Conservation (phyloP, 1,284 basidiomycete genomes). For the Ceratobasidium sp. region DNA sequence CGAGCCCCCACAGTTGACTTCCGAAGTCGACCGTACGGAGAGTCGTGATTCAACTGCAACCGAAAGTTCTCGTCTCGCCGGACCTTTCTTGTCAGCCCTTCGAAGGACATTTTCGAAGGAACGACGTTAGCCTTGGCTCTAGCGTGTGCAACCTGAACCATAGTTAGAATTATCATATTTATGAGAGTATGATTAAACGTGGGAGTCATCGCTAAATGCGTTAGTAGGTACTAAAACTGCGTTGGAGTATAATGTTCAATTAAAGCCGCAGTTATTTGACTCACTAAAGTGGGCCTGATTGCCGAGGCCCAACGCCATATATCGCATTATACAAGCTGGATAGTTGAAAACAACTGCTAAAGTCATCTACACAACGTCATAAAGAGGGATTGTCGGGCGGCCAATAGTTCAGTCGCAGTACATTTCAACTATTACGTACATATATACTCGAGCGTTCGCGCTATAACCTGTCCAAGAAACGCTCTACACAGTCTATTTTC, state of each 20-base stretch:
- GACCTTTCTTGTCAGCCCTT: not conserved
- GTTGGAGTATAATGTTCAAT: no score
- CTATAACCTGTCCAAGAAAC: not conserved
- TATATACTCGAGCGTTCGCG: not conserved
- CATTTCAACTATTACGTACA: slow-evolving; percentile 2
- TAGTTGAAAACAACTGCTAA: no score
- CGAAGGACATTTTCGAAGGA: not conserved
- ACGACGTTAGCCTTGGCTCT: no score
- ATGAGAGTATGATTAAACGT: not conserved
- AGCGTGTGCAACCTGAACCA: no score
- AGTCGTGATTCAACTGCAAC: slow-evolving; percentile 9
- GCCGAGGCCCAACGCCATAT: no score
- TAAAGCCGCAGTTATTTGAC: no score
- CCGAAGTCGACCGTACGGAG: not conserved
- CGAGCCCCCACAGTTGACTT: not conserved
- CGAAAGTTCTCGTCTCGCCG: not conserved
- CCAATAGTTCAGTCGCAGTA: not conserved
- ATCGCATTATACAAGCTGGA: no score
- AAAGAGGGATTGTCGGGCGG: no score
- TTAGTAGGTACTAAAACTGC: no score
- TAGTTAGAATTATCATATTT: not conserved
- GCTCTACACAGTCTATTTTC: not conserved
- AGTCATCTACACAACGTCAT: no score
- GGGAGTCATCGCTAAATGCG: no score
- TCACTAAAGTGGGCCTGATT: no score